Percentiles rank a stretch among this genome's conserved stretches.
Evolutionary conservation across 208 protist genomes (phyloP).

Genomic region (Leptomonas seymouri): DNA sequence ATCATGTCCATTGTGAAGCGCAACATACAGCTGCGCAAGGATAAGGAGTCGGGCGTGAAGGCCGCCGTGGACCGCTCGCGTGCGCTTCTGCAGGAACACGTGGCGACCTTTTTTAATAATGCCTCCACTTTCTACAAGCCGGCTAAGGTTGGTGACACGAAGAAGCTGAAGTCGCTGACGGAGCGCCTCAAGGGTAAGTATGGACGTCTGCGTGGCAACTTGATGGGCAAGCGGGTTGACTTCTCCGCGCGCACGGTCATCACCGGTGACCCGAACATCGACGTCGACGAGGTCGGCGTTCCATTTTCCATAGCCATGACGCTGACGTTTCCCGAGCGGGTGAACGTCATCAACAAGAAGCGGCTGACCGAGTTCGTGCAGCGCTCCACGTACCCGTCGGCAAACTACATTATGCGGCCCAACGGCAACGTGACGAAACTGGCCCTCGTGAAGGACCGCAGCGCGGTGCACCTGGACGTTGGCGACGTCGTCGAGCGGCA

Average conservation of each 20-base stretch:
- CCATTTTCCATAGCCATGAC: constrained; percentile 98
- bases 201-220: constrained; percentile 98
- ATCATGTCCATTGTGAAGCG: constrained; percentile 97
- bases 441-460: constrained; percentile 68
- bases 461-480: constrained; percentile 90
- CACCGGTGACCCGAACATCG: constrained; percentile 98
- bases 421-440: constrained; percentile 94
- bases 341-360: constrained; percentile 98
- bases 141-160: constrained; percentile 86
- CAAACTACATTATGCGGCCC: constrained; percentile 93
- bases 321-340: constrained; percentile 99
- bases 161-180: constrained; percentile 98
- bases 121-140: constrained; percentile 94
- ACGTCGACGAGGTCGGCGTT: constrained; percentile 99
- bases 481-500: constrained; percentile 98
- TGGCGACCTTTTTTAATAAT: constrained; percentile 98
- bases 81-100: constrained; percentile 96
- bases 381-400: constrained; percentile 96
- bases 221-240: constrained; percentile 99
- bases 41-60: constrained; percentile 88
- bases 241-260: constrained; percentile 99
- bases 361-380: constrained; percentile 94
- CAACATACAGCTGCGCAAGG: constrained; percentile 92
- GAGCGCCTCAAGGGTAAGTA: constrained; percentile 99
- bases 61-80: constrained; percentile 88